Conservation (phyloP, 2,329 filamentous ascomycete genomes). For the Trichoderma sp. region DNA sequence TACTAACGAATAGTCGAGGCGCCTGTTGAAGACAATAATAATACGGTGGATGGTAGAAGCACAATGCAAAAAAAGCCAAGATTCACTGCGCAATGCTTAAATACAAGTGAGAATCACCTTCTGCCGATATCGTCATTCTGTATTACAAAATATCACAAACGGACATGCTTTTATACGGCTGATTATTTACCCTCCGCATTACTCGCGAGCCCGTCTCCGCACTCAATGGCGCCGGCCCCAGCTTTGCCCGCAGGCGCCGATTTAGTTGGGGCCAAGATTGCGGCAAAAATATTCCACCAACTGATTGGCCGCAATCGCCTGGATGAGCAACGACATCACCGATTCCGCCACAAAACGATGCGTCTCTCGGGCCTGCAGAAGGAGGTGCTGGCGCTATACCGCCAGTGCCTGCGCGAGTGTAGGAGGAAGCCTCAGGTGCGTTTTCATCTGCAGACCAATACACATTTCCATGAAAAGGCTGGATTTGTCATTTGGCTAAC, state of each 20-base stretch:
- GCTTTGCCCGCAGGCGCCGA: neutral
- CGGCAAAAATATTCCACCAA: conserved; percentile 22
- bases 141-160: neutral
- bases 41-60: neutral
- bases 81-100: neutral
- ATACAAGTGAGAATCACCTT: neutral
- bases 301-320: conserved; percentile 1
- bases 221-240: conserved; percentile 11
- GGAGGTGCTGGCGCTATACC: conserved; percentile 84
- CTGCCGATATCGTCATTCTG: neutral
- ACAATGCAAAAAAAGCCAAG: neutral
- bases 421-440: conserved; percentile 75
- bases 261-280: neutral
- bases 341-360: conserved; percentile 26
- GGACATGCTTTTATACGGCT: neutral
- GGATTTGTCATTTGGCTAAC: conserved; percentile 12
- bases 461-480: neutral
- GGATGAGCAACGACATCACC: neutral
- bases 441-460: neutral
- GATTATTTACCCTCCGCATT: conserved; percentile 13
- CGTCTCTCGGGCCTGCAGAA: conserved; percentile 83
- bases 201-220: conserved; percentile 5
- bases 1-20: neutral
- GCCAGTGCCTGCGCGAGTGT: conserved; percentile 78
- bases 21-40: neutral